These are phyloP conservation scores for Protomyces inouyei DNA, from an alignment of 1,139 yeast genomes.

Conservation along the genomic window DNA sequence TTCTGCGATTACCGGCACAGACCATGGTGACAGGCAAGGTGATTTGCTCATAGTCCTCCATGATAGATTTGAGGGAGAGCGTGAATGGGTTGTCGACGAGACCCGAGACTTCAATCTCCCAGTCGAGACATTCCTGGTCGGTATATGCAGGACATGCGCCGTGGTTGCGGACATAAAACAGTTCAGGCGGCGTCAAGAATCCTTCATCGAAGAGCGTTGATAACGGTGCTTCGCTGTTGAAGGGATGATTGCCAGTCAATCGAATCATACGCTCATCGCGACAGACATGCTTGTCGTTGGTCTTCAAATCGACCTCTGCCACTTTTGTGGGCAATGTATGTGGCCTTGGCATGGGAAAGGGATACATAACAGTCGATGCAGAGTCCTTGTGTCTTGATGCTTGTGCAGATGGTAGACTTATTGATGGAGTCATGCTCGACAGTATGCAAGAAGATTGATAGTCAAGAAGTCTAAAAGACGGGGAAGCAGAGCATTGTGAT, in stretches of 20 bases:
- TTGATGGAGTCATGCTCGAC: no score
- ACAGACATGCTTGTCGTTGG: slow-evolving; percentile 38
- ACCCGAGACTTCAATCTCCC: slow-evolving; percentile 39
- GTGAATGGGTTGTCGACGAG: slow-evolving; percentile 38
- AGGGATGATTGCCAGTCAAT: slow-evolving; percentile 41
- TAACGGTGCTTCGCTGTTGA: slow-evolving; percentile 40
- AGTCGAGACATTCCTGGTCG: slow-evolving; percentile 33
- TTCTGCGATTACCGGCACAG: slow-evolving; percentile 42
- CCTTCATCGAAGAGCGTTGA: slow-evolving; percentile 37
- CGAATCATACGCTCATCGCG: slow-evolving; percentile 39
- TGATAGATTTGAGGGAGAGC: slow-evolving; percentile 35
- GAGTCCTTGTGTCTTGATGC: background rate
- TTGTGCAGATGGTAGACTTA: background rate
- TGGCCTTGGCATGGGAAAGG: slow-evolving; percentile 31
- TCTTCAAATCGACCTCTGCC: slow-evolving; percentile 35
- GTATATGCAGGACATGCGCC: slow-evolving; percentile 38
- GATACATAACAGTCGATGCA: background rate
- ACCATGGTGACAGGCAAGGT: slow-evolving; percentile 40
- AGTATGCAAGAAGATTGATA: background rate
- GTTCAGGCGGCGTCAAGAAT: slow-evolving; percentile 38
- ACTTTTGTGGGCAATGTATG: slow-evolving; percentile 10
- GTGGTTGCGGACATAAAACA: slow-evolving; percentile 42
- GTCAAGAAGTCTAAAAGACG: background rate
- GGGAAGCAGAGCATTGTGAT: background rate
- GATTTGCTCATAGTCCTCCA: slow-evolving; percentile 36